Conservation (phyloP, 2,329 filamentous ascomycete genomes). For the Trematosphaeria pertusa region DNA sequence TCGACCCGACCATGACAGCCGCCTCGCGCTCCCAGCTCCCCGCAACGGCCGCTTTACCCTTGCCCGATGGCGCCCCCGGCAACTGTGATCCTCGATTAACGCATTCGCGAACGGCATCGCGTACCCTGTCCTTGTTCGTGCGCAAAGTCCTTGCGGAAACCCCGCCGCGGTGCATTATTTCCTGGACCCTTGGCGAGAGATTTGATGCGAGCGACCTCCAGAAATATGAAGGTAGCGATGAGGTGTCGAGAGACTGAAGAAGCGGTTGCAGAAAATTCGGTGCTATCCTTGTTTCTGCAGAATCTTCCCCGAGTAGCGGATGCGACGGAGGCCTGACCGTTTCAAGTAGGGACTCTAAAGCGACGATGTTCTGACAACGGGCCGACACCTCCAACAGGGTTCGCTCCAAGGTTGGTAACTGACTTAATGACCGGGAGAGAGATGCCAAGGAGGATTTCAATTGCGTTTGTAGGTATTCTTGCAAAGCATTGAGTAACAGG, state of each 20-base stretch:
- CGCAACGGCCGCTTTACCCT: constrained; percentile 52
- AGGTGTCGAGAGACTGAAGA: constrained; percentile 81
- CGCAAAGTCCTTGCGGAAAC: constrained; percentile 81
- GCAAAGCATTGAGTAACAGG: constrained; percentile 76
- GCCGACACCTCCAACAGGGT: constrained; percentile 81
- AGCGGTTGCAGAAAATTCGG: constrained; percentile 73
- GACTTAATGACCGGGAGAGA: constrained; percentile 76
- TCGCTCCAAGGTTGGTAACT: constrained; percentile 81
- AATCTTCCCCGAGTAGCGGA: constrained; percentile 58
- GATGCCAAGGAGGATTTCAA: constrained; percentile 79
- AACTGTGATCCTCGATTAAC: constrained; percentile 78
- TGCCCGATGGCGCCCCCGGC: constrained; percentile 62
- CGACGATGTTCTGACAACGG: constrained; percentile 90
- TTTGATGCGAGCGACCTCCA: constrained; percentile 87
- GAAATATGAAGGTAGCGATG: constrained; percentile 87
- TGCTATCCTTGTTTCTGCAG: constrained; percentile 15
- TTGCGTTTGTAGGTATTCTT: constrained; percentile 81
- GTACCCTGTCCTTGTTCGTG: constrained; percentile 75
- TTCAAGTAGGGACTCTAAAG: constrained; percentile 79
- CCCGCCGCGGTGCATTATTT: constrained; percentile 83
- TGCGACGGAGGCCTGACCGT: constrained; percentile 72
- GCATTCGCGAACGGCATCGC: constrained; percentile 80
- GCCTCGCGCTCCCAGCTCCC: constrained; percentile 86
- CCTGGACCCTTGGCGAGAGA: constrained; percentile 78
- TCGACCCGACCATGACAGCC: constrained; percentile 90